Base-by-base conservation (phyloP, 2,329 filamentous ascomycete genomes). In the Colletotrichum sp. region DNA sequence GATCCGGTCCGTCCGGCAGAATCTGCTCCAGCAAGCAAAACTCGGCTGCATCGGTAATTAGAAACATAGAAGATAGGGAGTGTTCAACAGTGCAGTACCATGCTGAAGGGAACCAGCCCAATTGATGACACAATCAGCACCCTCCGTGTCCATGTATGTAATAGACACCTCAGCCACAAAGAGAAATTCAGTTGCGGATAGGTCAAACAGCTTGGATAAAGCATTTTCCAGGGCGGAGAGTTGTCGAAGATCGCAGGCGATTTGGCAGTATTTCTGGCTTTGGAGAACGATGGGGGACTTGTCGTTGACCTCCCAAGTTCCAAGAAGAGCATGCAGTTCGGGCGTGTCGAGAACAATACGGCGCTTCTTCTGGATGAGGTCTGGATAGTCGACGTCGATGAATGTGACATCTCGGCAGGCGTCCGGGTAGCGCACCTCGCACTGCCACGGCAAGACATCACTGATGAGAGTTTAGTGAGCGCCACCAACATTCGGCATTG, bases 101-200 rank as follows among this genome's bases (percentile, higher is more conserved):
- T 94, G 87, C 14, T 91, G 89, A 65, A 97, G 87, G 13, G 86
- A 90, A 70, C 92, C 91, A n/a, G 94, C 93, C 95, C 95, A 98
- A 66, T 88, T 82, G 34, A 98, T 92, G 10, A 98, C 87, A 18
- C 89, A 87, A 85, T 98, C 93, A 7, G 95, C 92, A 55, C 92
- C 92, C 26, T 90, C 83, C 4, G 92, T 91, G 71, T 95, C 92
- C 95, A 98, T 97, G 80, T 98, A 98, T 1, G 95, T 97, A 55
- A 98, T 91, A 5, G 96, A 97, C 16, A 98, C 96, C 84, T 98
- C 96, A 1, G 96, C 96, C 30, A 96, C 90, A 79, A 97, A 98
- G 28, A 98, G 86, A 3, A 98, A 89, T 9, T 90, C 85, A 2
- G 88, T 81, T 3, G 32, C 61, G 30, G 69, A 28, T 18, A 93